These are phyloP conservation scores for Stephania japonica DNA, from an alignment of 164 flowering plant species.

Conservation along the genomic window DNA sequence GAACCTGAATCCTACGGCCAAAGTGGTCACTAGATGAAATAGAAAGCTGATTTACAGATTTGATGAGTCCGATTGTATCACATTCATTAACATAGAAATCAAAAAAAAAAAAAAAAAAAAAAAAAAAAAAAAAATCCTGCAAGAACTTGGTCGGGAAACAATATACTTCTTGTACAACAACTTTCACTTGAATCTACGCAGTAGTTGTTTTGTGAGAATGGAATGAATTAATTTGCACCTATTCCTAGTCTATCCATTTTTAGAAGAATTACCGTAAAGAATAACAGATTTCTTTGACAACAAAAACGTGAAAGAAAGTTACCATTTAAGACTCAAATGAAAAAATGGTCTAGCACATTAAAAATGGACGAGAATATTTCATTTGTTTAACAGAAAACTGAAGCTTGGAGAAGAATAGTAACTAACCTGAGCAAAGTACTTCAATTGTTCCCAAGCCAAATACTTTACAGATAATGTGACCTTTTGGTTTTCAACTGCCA, in stretches of 20 bases:
- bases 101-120: too few species aligned
- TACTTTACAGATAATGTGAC: conserved; percentile 84
- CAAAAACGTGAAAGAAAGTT: too few species aligned
- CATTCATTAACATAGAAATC: background rate
- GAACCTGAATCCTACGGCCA: too few species aligned
- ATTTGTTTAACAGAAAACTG: background rate
- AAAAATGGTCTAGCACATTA: background rate
- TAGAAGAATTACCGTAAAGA: too few species aligned
- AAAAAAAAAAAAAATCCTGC: background rate
- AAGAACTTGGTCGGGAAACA: background rate
- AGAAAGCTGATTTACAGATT: too few species aligned
- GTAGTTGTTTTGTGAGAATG: background rate
- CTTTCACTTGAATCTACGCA: background rate
- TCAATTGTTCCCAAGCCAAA: conserved; percentile 84
- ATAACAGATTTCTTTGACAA: too few species aligned
- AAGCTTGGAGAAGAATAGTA: background rate
- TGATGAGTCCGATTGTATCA: background rate
- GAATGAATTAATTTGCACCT: background rate
- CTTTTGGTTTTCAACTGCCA: conserved; percentile 76
- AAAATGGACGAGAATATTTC: background rate
- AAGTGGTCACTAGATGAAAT: too few species aligned
- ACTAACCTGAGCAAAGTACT: conserved; percentile 65
- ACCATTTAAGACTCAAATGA: too few species aligned
- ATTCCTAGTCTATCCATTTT: too few species aligned
- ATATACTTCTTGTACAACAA: background rate